Percentiles rank a stretch among this genome's conserved stretches.
These are phyloP conservation scores for Nigrospora osmanthi DNA, from an alignment of 2,329 filamentous ascomycete genomes.

Conservation along the genomic window DNA sequence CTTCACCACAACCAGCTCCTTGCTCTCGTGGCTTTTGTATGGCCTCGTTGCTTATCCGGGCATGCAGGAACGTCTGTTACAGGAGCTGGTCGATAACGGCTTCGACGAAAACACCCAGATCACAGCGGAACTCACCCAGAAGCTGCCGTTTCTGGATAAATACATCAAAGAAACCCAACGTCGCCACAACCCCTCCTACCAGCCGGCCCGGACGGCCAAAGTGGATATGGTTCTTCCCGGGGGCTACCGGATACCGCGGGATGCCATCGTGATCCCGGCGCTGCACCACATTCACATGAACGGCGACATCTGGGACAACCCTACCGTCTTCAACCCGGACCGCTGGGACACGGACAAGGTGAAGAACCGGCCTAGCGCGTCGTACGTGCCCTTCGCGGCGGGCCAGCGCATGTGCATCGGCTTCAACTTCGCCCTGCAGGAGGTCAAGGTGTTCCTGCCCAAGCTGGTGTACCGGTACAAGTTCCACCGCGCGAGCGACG, in stretches of 20 bases:
- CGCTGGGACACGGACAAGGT: constrained; percentile 49
- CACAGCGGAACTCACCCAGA: constrained; percentile 37
- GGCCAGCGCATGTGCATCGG: constrained; percentile 54
- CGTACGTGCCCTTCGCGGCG: constrained; percentile 51
- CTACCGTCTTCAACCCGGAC: constrained; percentile 48
- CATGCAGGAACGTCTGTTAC: constrained; percentile 47
- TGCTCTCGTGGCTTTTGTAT: constrained; percentile 52
- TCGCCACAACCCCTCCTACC: constrained; percentile 52
- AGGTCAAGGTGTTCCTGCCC: constrained; percentile 50
- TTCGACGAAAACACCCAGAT: constrained; percentile 33
- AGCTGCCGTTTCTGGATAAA: constrained; percentile 44
- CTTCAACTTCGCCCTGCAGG: constrained; percentile 56
- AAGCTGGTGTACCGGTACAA: constrained; percentile 53
- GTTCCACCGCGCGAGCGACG: constrained; percentile 40
- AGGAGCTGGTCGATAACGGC: constrained; percentile 46
- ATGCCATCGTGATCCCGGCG: constrained; percentile 43
- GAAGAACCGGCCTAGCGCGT: constrained; percentile 39
- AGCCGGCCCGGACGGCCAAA: constrained; percentile 49
- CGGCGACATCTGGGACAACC: constrained; percentile 48
- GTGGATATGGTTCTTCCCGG: constrained; percentile 50
- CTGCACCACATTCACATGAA: constrained; percentile 45
- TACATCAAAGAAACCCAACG: constrained; percentile 56
- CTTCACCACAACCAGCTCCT: constrained; percentile 51
- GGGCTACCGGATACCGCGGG: constrained; percentile 46
- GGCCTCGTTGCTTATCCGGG: constrained; percentile 43